Conservation (phyloP, 1,139 yeast genomes). For the Blastobotrys niveus region DNA sequence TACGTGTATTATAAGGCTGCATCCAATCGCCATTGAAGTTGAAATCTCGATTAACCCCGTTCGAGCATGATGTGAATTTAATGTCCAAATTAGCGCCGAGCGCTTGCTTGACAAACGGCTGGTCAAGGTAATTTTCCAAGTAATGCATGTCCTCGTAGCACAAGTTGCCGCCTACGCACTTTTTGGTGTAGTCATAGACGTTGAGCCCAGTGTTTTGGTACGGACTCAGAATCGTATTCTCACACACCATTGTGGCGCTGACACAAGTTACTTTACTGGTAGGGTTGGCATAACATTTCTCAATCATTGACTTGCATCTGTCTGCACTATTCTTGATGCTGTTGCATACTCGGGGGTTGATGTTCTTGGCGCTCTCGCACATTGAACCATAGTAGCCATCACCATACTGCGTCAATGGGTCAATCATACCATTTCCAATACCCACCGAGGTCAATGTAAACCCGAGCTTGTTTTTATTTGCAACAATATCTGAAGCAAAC, state of each 20-base stretch:
- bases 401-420: constrained; percentile 76
- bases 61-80: constrained; percentile 71
- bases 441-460: constrained; percentile 81
- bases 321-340: constrained; percentile 70
- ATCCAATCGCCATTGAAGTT: constrained; percentile 65
- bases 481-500: constrained; percentile 79
- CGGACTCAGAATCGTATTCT: constrained; percentile 80
- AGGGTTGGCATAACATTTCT: constrained; percentile 65
- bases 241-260: constrained; percentile 87
- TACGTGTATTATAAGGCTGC: constrained; percentile 56
- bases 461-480: constrained; percentile 62
- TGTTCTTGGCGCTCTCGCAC: constrained; percentile 97
- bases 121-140: constrained; percentile 63
- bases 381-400: constrained; percentile 81
- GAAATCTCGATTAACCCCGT: constrained; percentile 44
- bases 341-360: constrained; percentile 66
- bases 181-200: constrained; percentile 83
- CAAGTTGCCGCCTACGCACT: constrained; percentile 72
- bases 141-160: constrained; percentile 69
- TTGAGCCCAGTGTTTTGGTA: constrained; percentile 86
- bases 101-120: constrained; percentile 61
- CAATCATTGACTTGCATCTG: constrained; percentile 72
- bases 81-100: constrained; percentile 84
- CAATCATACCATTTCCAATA: constrained; percentile 95
- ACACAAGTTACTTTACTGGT: constrained; percentile 81